These are phyloP conservation scores for Globisporangium parvum DNA, from an alignment of 352 stramenopile genomes.

Conservation along the genomic window DNA sequence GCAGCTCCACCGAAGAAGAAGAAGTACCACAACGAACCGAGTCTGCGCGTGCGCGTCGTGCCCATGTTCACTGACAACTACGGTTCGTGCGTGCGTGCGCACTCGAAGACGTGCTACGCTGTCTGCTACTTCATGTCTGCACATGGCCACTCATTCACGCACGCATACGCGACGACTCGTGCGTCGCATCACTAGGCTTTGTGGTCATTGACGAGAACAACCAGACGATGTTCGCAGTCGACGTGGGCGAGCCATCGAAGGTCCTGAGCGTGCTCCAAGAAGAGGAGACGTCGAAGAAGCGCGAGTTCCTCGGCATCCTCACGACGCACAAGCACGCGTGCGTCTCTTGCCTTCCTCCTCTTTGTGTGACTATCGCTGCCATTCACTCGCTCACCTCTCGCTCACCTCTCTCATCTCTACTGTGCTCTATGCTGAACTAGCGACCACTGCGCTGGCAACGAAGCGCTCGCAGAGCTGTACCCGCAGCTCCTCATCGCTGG, in stretches of 20 bases:
- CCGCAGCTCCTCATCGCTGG: constrained; percentile 61
- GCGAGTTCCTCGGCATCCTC: constrained; percentile 80
- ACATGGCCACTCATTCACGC: too few species aligned
- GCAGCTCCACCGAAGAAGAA: constrained; percentile 24
- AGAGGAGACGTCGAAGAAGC: constrained; percentile 55
- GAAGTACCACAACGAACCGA: constrained; percentile 65
- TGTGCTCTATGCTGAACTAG: too few species aligned
- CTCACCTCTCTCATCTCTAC: too few species aligned
- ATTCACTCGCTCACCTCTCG: too few species aligned
- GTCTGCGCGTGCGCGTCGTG: constrained; percentile 76
- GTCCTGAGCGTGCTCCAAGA: constrained; percentile 67
- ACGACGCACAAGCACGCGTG: constrained; percentile 93
- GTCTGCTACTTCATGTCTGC: too few species aligned
- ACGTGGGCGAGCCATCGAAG: constrained; percentile 56
- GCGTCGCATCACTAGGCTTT: too few species aligned
- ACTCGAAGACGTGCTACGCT: too few species aligned
- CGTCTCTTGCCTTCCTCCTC: constrained; percentile 8
- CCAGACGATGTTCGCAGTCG: constrained; percentile 78
- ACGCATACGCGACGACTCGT: neutral
- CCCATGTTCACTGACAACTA: constrained; percentile 85
- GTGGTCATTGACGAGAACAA: constrained; percentile 78
- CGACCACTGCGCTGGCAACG: constrained; percentile 79
- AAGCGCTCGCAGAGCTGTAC: constrained; percentile 57
- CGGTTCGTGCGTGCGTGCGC: constrained; percentile 21
- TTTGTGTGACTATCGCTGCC: neutral